Evolutionary conservation across 2,329 filamentous ascomycete genomes (phyloP), one percentile per base, ranked within the genome.

Genomic region (Diaporthe helianthi): DNA sequence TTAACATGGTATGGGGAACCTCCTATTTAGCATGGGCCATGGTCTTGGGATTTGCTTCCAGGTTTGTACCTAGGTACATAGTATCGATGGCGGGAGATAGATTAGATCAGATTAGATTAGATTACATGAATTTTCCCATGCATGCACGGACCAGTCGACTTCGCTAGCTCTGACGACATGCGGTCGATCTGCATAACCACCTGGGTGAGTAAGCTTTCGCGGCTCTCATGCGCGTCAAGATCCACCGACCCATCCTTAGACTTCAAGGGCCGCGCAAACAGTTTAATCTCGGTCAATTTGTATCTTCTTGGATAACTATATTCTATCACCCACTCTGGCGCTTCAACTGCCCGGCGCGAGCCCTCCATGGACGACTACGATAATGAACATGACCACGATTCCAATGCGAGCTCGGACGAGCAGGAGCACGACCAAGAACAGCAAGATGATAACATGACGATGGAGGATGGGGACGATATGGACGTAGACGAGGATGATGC

Each of bases 331-430:
- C 33, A 26, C 8, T 41, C 7, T 2, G 9, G 15, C 22, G 9
- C 15, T 55, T 22, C 64, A 22, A 55, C 13, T 29, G 31, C 17
- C 47, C 6, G 4, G 24, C 38, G 22, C 29, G 7, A 22, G 38
- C 33, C 54, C 36, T 46, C 53, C 54, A 83, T 83, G 80, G 81
- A 83, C 67, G 80, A 80, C 69, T 79, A 75, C 66, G 80, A 80
- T 68, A 79, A 75, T 36, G 77, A 79, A 17, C 65, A 71, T 47
- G 67, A 71, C 63, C 67, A 51, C 67, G 76, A 79, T 53, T 82
- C 81, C 26, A 81, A 80, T 73, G 79, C 76, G 29, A 82, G 80
- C 74, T 83, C 82, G 31, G 82, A 83, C 65, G 81, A 84, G 71
- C 82, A 84, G 69, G 80, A 82, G 68, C 83, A 85, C 71, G 80